A percentile compares a stretch with the other conserved stretches of the same genome.
These are phyloP conservation scores for Claviceps sp. DNA, from an alignment of 2,329 filamentous ascomycete species.

Conservation along the genomic window DNA sequence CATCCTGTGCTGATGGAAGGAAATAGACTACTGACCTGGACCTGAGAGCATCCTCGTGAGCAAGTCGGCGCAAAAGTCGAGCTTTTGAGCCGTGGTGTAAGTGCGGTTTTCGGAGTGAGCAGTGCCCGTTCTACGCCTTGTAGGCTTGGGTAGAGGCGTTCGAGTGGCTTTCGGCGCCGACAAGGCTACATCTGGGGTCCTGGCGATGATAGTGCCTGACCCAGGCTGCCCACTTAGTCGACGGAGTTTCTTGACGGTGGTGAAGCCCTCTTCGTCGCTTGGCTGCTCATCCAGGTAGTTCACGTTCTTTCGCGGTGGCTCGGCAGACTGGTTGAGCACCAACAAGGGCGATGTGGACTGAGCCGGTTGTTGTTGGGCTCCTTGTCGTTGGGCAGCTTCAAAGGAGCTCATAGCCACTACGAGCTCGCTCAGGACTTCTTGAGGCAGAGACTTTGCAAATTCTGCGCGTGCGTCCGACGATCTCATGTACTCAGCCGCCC, in stretches of 20 bases:
- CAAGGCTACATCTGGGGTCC: conserved; percentile 11
- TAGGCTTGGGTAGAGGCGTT: conserved; percentile 20
- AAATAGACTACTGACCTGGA: conserved; percentile 30
- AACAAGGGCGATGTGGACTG: conserved; percentile 10
- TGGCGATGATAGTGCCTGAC: conserved; percentile 4
- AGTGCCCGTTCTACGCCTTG: conserved; percentile 22
- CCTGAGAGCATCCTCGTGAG: conserved; percentile 47
- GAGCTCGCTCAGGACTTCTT: conserved; percentile 49
- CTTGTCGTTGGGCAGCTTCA: conserved; percentile 23
- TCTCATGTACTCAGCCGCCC: conserved; percentile 51
- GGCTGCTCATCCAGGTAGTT: conserved; percentile 25
- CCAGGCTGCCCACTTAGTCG: conserved; percentile 19
- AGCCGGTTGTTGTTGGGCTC: not conserved
- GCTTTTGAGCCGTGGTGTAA: conserved; percentile 29
- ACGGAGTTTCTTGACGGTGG: conserved; percentile 26
- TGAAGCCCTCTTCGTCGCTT: conserved; percentile 7
- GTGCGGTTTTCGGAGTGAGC: conserved; percentile 18
- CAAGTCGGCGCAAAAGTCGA: conserved; percentile 45
- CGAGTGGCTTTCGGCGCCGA: conserved; percentile 16
- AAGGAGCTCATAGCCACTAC: conserved; percentile 48
- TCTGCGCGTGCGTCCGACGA: conserved; percentile 41
- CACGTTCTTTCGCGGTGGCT: conserved; percentile 29
- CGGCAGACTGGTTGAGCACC: conserved; percentile 7
- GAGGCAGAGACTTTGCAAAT: conserved; percentile 47
- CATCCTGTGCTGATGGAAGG: not conserved